Base-by-base conservation (phyloP, 1,284 basidiomycete genomes). In the Sphaerobolus stellatus region DNA sequence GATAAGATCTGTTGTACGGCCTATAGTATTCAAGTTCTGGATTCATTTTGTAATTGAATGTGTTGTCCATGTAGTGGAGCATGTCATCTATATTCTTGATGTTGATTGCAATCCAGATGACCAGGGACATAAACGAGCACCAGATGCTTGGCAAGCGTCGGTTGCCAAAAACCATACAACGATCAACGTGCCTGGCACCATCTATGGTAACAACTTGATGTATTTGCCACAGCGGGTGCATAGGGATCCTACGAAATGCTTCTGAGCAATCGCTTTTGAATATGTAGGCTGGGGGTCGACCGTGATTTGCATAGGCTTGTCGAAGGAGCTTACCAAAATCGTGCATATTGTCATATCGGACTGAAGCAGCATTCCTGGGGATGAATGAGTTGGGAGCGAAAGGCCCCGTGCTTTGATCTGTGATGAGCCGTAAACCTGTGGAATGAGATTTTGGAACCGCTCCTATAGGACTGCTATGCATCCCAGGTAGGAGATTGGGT, bases 231-330 rank as follows among this genome's bases (percentile, higher is more conserved):
- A 40, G 48, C 3, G 36, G 48, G 45, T 40, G 47, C 16, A 36
- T n/a, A 7, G 48, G 53, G 22, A 18, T 14, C 40, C 47, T 22
- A 0, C 65, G 61, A 41, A 74, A 79, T 0, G 77, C 76, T 14
- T 69, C 61, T 0, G 66, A 48, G 0, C 78, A 66, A 43, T 80
- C 75, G 0, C 67, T 71, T 40, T 78, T 78, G 59, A 61, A 75
- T 1, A 74, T 50, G 1, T 59, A 59, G 1, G 71, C 27, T 2
- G 57, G 46, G 0, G 22, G 16, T 2, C 54, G 29, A 1, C 58
- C 50, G n/a, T 64, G 33, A 0, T 18, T 1, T 0, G 28, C 16
- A 2, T 56, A 24, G 27, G 24, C 40, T 13, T 29, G 27, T 16
- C 31, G 34, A 5, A 55, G 30, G 30, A 16, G 9, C 8, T 24